Conservation (phyloP, 345 rosid genomes). For the Kandelia obovata region DNA sequence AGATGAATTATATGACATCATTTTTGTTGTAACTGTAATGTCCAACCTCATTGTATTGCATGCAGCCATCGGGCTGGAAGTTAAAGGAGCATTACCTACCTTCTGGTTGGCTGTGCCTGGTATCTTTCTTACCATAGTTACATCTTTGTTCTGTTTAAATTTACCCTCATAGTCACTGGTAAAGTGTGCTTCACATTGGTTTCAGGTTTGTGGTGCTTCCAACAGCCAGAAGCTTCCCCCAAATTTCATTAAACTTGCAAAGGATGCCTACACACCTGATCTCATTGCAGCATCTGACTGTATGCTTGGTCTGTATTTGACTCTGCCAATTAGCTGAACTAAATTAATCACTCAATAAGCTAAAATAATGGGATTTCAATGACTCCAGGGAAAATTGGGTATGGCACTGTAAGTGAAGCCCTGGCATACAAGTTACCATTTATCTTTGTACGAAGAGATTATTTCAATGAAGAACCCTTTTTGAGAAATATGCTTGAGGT, state of each 20-base stretch:
- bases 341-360: not conserved
- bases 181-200: constrained; percentile 20
- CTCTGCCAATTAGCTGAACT: constrained; percentile 18
- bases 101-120: constrained; percentile 95
- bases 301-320: constrained; percentile 84
- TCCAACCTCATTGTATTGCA: constrained; percentile 1
- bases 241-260: constrained; percentile 82
- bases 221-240: constrained; percentile 80
- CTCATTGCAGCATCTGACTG: constrained; percentile 98
- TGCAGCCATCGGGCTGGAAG: constrained; percentile 96
- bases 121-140: constrained; percentile 21
- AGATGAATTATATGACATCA: not conserved
- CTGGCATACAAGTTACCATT: constrained; percentile 84
- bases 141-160: not conserved
- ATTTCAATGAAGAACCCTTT: constrained; percentile 96
- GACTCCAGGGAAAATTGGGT: constrained; percentile 94
- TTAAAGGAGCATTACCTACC: constrained; percentile 83
- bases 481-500: constrained; percentile 99
- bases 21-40: constrained; percentile 1
- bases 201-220: constrained; percentile 96
- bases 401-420: constrained; percentile 97
- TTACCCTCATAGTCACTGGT: constrained; percentile 8
- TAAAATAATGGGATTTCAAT: constrained; percentile 13
- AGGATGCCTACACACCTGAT: constrained; percentile 98
- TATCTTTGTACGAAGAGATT: constrained; percentile 96